Conservation (phyloP, 345 rosid species). For the Limnanthes douglasii region DNA sequence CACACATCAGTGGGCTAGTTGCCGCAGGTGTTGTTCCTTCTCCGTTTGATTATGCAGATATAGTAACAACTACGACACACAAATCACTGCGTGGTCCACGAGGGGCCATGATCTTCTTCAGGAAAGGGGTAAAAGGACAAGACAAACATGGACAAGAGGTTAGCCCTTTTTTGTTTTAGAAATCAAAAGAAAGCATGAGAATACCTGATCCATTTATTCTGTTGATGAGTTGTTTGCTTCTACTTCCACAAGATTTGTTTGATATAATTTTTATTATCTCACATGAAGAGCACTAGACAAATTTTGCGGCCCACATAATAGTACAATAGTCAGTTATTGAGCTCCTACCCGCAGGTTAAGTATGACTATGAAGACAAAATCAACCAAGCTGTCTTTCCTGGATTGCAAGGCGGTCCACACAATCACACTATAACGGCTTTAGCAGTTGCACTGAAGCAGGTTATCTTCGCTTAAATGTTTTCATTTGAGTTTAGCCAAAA, state of each 20-base stretch:
- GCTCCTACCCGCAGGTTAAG: constrained; percentile 41
- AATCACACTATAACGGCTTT: constrained; percentile 86
- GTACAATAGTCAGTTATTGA: neutral
- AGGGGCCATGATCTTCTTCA: constrained; percentile 96
- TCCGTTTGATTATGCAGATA: constrained; percentile 91
- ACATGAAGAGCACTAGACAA: too few species aligned
- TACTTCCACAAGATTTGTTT: too few species aligned
- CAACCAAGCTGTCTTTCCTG: constrained; percentile 90
- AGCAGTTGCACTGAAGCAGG: constrained; percentile 94
- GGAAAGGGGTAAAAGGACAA: constrained; percentile 78
- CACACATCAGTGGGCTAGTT: constrained; percentile 93
- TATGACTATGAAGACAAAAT: constrained; percentile 81
- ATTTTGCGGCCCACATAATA: too few species aligned
- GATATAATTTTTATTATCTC: too few species aligned
- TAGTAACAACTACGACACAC: constrained; percentile 95
- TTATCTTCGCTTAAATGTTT: constrained; percentile 6
- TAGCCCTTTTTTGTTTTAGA: too few species aligned
- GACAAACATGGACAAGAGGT: constrained; percentile 93
- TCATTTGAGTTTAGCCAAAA: neutral
- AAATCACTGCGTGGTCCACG: constrained; percentile 98
- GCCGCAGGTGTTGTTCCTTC: constrained; percentile 95
- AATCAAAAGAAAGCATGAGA: too few species aligned
- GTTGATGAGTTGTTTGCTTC: too few species aligned
- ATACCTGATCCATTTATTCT: too few species aligned
- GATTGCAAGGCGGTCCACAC: constrained; percentile 97